Base-by-base conservation (phyloP, 2,329 filamentous ascomycete species). In the Xylaria sp. region DNA sequence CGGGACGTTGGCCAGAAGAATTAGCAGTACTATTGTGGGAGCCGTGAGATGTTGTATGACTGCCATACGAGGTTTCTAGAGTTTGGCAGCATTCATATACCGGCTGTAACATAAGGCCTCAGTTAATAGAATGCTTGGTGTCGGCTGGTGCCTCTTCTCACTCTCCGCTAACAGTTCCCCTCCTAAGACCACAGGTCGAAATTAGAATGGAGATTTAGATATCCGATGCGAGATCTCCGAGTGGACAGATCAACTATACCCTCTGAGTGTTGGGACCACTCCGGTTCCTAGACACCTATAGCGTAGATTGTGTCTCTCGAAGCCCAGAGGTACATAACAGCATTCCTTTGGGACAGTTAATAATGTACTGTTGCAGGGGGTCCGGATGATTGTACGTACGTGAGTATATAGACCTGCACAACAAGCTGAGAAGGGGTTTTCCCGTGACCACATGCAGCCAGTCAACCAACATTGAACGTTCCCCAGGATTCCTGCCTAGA, bases 401-500 rank as follows among this genome's bases (percentile, higher is more conserved):
- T 36, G 30, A 20, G 36, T 36, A 50, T 30, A 9, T 32, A 12
- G 18, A 15, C 53, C 1, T 53, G 25, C 10, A 63, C 15, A 30
- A 28, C 3, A 59, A 30, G 46, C 50, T 23, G 46, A 28, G 59
- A 59, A 57, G 20, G 46, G 60, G 32, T 46, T 48, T 48, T 30
- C 25, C 56, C 23, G 15, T 15, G 18, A 56, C 10, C 13, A 13
- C 39, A 59, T 53, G 34, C 48, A 36, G 18, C 34, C n/a, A 53
- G 23, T 41, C 48, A 66, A 60, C 62, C 34, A 60, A 63, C 34
- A 50, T 65, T 39, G 43, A 23, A 55, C 63, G 28, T 56, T 59
- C 62, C 43, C 34, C 45, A 53, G 30, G 30, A 50, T 34, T 60
- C 15, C n/a, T n/a, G 30, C 62, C 45, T 41, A 9, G 12, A 56